These are phyloP conservation scores for Lichenothelia convexa DNA, from an alignment of 495 filamentous ascomycete genomes.

Conservation along the genomic window DNA sequence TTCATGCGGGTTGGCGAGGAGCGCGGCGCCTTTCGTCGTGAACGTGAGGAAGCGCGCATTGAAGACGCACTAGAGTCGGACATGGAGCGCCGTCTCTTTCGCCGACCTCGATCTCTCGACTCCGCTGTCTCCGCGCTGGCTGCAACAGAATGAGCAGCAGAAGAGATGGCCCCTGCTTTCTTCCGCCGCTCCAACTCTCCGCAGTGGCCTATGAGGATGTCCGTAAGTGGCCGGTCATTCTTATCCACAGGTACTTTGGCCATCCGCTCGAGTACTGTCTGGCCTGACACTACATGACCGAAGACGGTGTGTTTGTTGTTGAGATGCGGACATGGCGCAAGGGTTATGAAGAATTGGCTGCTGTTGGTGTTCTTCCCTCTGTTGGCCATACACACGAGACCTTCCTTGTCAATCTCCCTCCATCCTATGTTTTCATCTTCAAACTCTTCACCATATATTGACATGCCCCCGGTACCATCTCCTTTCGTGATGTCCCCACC, in stretches of 20 bases:
- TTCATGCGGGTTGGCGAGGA: not conserved
- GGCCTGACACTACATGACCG: conserved; percentile 21
- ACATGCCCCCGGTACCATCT: conserved; percentile 25
- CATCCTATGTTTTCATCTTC: conserved; percentile 28
- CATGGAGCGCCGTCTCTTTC: conserved; percentile 1
- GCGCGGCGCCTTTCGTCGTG: not conserved
- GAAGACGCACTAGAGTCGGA: conserved; percentile 1
- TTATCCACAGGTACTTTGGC: conserved; percentile 20
- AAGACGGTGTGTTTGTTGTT: conserved; percentile 26
- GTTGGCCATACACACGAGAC: conserved; percentile 29
- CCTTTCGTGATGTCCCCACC: conserved; percentile 27
- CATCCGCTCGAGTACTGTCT: conserved; percentile 18
- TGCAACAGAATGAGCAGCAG: not conserved
- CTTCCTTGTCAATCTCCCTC: conserved; percentile 22
- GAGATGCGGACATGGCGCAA: conserved; percentile 22
- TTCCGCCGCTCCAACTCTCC: conserved; percentile 22
- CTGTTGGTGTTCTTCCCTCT: conserved; percentile 25
- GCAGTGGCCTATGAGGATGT: conserved; percentile 20
- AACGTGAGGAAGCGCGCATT: not conserved
- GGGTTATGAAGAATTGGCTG: conserved; percentile 30
- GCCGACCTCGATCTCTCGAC: conserved; percentile 3
- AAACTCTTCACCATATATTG: conserved; percentile 22
- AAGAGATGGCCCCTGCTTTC: conserved; percentile 8
- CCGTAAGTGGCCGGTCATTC: conserved; percentile 19
- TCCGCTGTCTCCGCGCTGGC: not conserved